phyloP scores from a whole-genome alignment of 1,284 basidiomycete species.

The Trametes pubescens region DNA sequence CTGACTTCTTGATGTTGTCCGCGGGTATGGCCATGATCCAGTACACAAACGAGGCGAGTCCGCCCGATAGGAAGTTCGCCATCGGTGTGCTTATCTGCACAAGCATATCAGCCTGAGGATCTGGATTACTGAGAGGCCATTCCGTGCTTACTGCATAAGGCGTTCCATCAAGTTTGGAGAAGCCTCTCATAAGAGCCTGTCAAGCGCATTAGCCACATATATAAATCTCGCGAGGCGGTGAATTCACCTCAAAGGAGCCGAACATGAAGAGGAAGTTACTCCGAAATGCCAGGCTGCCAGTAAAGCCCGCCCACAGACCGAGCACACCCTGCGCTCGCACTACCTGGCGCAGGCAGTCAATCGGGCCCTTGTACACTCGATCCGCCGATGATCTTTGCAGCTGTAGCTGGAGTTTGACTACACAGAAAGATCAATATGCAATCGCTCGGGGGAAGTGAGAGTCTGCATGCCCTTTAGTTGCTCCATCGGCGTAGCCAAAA shows the following conservation, averaged over 20 bases:
- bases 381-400: slow-evolving; percentile 61
- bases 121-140: background rate
- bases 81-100: slow-evolving; percentile 65
- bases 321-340: slow-evolving; percentile 59
- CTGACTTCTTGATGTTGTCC: slow-evolving; percentile 81
- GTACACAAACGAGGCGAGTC: slow-evolving; percentile 66
- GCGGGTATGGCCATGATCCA: slow-evolving; percentile 79
- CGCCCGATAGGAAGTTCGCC: slow-evolving; percentile 77
- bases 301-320: slow-evolving; percentile 73
- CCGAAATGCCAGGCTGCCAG: slow-evolving; percentile 67
- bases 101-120: background rate
- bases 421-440: slow-evolving; percentile 22
- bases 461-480: slow-evolving; percentile 66
- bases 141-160: slow-evolving; percentile 55
- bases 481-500: slow-evolving; percentile 78
- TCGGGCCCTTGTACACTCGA: slow-evolving; percentile 69
- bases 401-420: slow-evolving; percentile 83
- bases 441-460: background rate
- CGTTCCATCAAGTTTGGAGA: slow-evolving; percentile 59
- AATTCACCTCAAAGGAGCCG: slow-evolving; percentile 62
- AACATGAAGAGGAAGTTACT: slow-evolving; percentile 79
- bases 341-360: slow-evolving; percentile 67
- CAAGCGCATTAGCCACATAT: background rate
- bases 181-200: slow-evolving; percentile 66
- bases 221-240: background rate